Evolutionary conservation across 2,329 filamentous ascomycete species (phyloP).

Genomic region (Canariomyces notabilis): DNA sequence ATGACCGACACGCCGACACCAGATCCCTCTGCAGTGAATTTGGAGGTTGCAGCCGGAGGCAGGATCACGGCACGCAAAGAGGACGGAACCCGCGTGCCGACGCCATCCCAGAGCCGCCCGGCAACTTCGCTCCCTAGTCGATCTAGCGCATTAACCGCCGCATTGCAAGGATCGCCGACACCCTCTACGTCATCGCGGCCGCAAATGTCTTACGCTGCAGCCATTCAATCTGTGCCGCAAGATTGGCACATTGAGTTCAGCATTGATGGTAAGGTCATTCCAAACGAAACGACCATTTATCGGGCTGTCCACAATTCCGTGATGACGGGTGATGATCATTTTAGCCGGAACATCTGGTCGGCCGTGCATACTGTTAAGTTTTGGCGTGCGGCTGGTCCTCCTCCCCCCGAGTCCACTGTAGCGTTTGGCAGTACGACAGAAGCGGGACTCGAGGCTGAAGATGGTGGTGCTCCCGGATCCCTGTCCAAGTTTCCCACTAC

Average conservation of each 20-base stretch:
- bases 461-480: conserved; percentile 66
- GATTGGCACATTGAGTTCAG: conserved; percentile 98
- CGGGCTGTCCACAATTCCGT: conserved; percentile 73
- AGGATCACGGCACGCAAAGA: conserved; percentile 89
- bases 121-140: conserved; percentile 34
- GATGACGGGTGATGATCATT: conserved; percentile 53
- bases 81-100: conserved; percentile 80
- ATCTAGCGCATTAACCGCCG: conserved; percentile 36
- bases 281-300: conserved; percentile 93
- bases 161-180: conserved; percentile 41
- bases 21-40: conserved; percentile 82
- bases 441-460: conserved; percentile 46
- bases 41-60: conserved; percentile 81
- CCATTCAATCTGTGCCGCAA: conserved; percentile 72
- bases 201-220: conserved; percentile 80
- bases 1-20: conserved; percentile 67
- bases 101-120: conserved; percentile 59
- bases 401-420: conserved; percentile 66
- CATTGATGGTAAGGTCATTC: conserved; percentile 74
- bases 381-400: conserved; percentile 76
- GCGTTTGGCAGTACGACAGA: conserved; percentile 53
- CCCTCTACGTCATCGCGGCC: conserved; percentile 55
- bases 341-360: conserved; percentile 79
- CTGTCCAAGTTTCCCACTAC: conserved; percentile 79
- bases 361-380: conserved; percentile 89